Percentiles rank a stretch among this genome's conserved stretches.
These are phyloP conservation scores for Avicennia marina DNA, from an alignment of 257 asterid genomes.

Conservation along the genomic window DNA sequence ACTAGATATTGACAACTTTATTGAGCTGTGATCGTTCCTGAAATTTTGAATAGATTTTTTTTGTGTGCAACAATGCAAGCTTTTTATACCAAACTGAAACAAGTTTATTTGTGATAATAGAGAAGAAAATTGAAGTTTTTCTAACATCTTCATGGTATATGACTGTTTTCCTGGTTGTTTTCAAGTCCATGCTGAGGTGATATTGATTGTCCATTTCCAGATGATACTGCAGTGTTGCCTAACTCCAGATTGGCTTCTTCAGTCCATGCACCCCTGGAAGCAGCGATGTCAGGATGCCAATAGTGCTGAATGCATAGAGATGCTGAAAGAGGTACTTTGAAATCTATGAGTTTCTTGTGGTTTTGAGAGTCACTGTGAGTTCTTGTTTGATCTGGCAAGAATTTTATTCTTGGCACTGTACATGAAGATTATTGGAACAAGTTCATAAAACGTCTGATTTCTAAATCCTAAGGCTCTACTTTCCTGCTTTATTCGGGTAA, in stretches of 20 bases:
- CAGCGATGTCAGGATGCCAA: slow-evolving; percentile 65
- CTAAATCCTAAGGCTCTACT: slow-evolving; percentile 1
- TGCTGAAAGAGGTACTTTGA: slow-evolving; percentile 74
- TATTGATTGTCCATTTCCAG: slow-evolving; percentile 38
- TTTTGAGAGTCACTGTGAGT: slow-evolving; percentile 15
- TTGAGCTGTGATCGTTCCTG: no score
- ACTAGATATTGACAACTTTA: no score
- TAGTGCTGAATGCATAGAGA: slow-evolving; percentile 76
- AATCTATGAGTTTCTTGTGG: slow-evolving; percentile 1
- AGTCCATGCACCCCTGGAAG: slow-evolving; percentile 62
- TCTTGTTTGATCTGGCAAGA: slow-evolving; percentile 15
- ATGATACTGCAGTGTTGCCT: slow-evolving; percentile 63
- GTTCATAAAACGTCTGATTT: slow-evolving; percentile 2
- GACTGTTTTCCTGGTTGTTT: slow-evolving; percentile 6
- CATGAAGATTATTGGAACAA: not conserved
- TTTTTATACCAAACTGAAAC: no score
- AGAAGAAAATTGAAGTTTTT: no score
- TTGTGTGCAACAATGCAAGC: no score
- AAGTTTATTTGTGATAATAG: no score
- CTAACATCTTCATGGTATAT: slow-evolving; percentile 8
- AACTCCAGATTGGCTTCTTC: slow-evolving; percentile 57
- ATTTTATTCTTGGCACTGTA: slow-evolving; percentile 7
- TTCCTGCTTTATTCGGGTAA: slow-evolving; percentile 12
- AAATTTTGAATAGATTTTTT: no score
- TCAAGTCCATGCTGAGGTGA: slow-evolving; percentile 18